phyloP scores from a whole-genome alignment of 2,329 filamentous ascomycete genomes.

The Purpureocillium lavendulum region DNA sequence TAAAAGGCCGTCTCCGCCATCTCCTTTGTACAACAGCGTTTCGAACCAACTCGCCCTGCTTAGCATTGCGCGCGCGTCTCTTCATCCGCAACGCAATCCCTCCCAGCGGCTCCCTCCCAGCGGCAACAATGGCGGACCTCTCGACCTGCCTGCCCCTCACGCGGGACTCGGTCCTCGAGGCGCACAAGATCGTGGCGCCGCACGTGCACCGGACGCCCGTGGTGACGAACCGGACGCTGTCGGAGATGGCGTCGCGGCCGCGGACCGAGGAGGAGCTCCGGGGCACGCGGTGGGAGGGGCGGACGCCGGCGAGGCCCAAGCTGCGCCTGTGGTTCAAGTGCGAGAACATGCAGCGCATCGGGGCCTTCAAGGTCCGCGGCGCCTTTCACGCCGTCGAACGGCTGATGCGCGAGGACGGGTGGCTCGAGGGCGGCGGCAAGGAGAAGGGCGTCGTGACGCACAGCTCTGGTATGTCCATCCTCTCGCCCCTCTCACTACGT shows the following conservation, averaged over 20 bases:
- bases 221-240: slow-evolving; percentile 69
- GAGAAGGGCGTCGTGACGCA: slow-evolving; percentile 77
- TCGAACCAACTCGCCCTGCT: no score
- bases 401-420: slow-evolving; percentile 53
- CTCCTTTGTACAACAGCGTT: no score
- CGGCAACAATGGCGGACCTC: neutral
- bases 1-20: no score
- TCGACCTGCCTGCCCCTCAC: slow-evolving; percentile 56
- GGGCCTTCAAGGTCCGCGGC: slow-evolving; percentile 87
- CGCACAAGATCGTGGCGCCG: slow-evolving; percentile 63
- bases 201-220: slow-evolving; percentile 81
- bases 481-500: no score
- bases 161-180: slow-evolving; percentile 60
- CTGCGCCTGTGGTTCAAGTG: slow-evolving; percentile 88
- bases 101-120: no score
- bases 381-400: slow-evolving; percentile 79
- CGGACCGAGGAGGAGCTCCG: slow-evolving; percentile 44
- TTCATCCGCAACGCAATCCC: no score
- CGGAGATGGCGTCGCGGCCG: slow-evolving; percentile 64
- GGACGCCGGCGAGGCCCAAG: slow-evolving; percentile 51
- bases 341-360: slow-evolving; percentile 84
- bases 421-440: slow-evolving; percentile 49
- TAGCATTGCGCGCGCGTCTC: no score
- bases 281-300: slow-evolving; percentile 48
- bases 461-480: slow-evolving; percentile 65